A percentile compares a stretch with the other conserved stretches of the same genome.
Evolutionary conservation across 2,329 filamentous ascomycete genomes (phyloP).

Genomic region (Hypocreales sp.): DNA sequence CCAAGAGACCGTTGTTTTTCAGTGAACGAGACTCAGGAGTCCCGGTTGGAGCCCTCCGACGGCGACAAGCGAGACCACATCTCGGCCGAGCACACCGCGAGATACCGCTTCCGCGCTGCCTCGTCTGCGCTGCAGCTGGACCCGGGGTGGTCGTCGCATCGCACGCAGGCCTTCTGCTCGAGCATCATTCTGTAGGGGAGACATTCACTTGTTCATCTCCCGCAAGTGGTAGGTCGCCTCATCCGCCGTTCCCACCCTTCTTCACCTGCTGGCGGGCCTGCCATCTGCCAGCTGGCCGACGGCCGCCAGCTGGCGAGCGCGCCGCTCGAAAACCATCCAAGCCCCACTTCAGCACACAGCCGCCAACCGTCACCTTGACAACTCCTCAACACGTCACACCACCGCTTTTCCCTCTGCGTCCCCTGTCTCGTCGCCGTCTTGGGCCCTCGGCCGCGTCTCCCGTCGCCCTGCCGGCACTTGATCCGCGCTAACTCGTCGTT

Average conservation of each 20-base stretch:
- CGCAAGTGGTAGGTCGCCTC: conserved; percentile 48
- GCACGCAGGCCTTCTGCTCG: conserved; percentile 9
- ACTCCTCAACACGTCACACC: no score
- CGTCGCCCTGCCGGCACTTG: no score
- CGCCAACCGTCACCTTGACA: no score
- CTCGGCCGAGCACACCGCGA: background rate
- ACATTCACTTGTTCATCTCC: conserved; percentile 99
- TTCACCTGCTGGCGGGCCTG: no score
- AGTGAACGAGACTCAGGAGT: conserved; percentile 15
- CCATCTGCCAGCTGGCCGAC: conserved; percentile 2
- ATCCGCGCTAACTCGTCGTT: conserved; percentile 2
- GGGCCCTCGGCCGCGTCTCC: no score
- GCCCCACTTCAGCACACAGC: no score
- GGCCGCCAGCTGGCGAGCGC: background rate
- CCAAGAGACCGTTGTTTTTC: conserved; percentile 1
- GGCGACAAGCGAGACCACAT: background rate
- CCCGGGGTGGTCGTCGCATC: conserved; percentile 8
- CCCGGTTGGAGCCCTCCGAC: conserved; percentile 2
- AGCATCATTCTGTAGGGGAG: conserved; percentile 52
- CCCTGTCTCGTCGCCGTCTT: background rate
- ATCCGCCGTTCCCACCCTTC: no score
- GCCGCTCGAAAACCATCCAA: no score
- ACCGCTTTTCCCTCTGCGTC: no score
- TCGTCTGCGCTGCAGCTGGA: conserved; percentile 7
- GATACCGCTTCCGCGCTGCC: background rate